Base-by-base conservation (phyloP, 257 asterid genomes). In the Osmanthus fragrans region DNA sequence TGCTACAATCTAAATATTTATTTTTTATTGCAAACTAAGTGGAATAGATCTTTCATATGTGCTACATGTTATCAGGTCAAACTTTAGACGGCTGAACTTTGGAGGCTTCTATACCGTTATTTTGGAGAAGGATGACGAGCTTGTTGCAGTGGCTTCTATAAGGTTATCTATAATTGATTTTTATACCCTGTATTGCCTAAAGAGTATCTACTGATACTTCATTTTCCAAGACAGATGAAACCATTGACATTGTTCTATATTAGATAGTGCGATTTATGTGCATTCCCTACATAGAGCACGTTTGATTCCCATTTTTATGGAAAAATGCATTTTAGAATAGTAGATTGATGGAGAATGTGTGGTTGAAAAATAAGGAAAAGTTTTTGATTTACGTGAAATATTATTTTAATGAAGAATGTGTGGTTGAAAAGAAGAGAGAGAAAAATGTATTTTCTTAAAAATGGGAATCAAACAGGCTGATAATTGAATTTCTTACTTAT, bases 41-140 rank as follows among this genome's bases (percentile, higher is more conserved):
- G 18, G 51, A 70, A 29, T 60, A 45, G 79, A 45, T 80, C 60
- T 74, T 74, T 73, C 65, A 75, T 79, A 76, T 69, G 73, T 78
- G 49, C 49, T 29, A 76, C 11, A 72, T 80, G 6, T 51, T 83
- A 40, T 58, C 85, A 96, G 99, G 88, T 96, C 99, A 69, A 93
- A 96, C 82, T 87, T 96, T 77, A 92, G 82, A 84, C 90, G 99
- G 85, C 86, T 96, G 85, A 87, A 93, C 89, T 93, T 84, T 63
- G 78, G 74, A 58, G 92, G 97, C 32, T 96, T 96, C 88, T 92
- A 76, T 74, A 93, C 97, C 80, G 34, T 90, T 79, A 72, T 93
- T 84, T 87, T 96, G 65, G 97, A 96, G 91, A 96, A 87, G 90
- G 94, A 89, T 54, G 97, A 93, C 37, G 97, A 92, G 68, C 80